Base-by-base conservation (phyloP, 2,329 filamentous ascomycete genomes). In the Colletotrichum tropicale region DNA sequence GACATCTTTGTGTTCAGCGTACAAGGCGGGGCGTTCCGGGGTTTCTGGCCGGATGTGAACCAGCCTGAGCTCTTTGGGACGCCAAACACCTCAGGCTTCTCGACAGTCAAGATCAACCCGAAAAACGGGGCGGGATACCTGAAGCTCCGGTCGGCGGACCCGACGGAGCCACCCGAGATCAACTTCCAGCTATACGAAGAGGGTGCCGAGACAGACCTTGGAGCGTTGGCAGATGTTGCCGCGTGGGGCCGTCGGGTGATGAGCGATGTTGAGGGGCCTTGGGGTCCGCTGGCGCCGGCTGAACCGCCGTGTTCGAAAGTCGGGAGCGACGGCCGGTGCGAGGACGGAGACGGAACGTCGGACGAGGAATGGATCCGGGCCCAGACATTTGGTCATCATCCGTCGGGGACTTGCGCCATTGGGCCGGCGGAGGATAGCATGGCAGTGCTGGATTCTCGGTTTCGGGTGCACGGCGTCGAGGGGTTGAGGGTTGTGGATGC, bases 401-500 rank as follows among this genome's bases (percentile, higher is more conserved):
- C 89, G 3, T 89, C 87, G 0, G 89, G 88, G 76, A 91, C 90
- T 0, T 89, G 87, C 65, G 86, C 89, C 2, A 92, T 93, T 73
- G 91, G 91, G 3, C 82, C 85, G 2, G 88, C 89, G 34, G 85
- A 84, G 15, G 89, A 93, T 78, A 81, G 85, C 2, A 87, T 87
- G 80, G 91, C 90, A 3, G 90, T 92, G 8, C 80, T 93, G 68
- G 90, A 93, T 80, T 86, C 85, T 0, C 85, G 89, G 65, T 92
- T 93, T 80, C 85, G 87, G 10, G 91, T 93, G 1, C 83, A 88
- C 15, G 90, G 90, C 1, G 88, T 91, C 0, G 81, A 85, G 2
- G 88, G 88, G 0, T 80, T 93, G 65, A 84, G 92, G 30, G 91
- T 93, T 4, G 92, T 93, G 1, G 92, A 93, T 84, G 92, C 91